These are phyloP conservation scores for Pleurotus ostreatus DNA, from an alignment of 768 basidiomycete genomes.

Conservation along the genomic window DNA sequence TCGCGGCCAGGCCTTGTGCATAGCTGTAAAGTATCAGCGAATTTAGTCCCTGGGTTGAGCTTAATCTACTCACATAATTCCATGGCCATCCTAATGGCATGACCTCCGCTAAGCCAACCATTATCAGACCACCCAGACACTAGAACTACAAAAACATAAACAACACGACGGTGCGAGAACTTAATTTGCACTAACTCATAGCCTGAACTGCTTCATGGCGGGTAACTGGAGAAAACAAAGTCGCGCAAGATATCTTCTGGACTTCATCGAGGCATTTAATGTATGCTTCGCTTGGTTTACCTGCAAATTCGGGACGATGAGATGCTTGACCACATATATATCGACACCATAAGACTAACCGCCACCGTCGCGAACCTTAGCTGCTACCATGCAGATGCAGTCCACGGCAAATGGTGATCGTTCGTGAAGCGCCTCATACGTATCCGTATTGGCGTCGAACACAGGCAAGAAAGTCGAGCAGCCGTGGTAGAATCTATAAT, in stretches of 20 bases:
- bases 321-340: slow-evolving; percentile 3
- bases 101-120: slow-evolving; percentile 92
- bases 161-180: background rate
- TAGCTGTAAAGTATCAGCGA: slow-evolving; percentile 39
- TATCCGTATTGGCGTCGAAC: slow-evolving; percentile 80
- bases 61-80: slow-evolving; percentile 65
- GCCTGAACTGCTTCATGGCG: slow-evolving; percentile 88
- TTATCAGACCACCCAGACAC: slow-evolving; percentile 94
- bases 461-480: slow-evolving; percentile 89
- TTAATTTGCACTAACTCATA: slow-evolving; percentile 63
- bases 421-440: slow-evolving; percentile 79
- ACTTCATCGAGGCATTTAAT: slow-evolving; percentile 78
- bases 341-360: slow-evolving; percentile 38
- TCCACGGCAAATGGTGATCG: slow-evolving; percentile 93
- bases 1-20: slow-evolving; percentile 90
- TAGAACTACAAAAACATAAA: slow-evolving; percentile 49
- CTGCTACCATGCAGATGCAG: slow-evolving; percentile 91
- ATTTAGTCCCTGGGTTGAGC: background rate
- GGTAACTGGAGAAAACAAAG: slow-evolving; percentile 82
- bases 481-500: slow-evolving; percentile 79
- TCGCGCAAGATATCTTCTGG: slow-evolving; percentile 78
- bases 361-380: slow-evolving; percentile 87
- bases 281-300: slow-evolving; percentile 71
- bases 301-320: slow-evolving; percentile 29
- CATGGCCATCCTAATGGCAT: slow-evolving; percentile 97